These are phyloP conservation scores for Prototheca stagnorum DNA, from an alignment of 163 green algal genomes.

Conservation along the genomic window DNA sequence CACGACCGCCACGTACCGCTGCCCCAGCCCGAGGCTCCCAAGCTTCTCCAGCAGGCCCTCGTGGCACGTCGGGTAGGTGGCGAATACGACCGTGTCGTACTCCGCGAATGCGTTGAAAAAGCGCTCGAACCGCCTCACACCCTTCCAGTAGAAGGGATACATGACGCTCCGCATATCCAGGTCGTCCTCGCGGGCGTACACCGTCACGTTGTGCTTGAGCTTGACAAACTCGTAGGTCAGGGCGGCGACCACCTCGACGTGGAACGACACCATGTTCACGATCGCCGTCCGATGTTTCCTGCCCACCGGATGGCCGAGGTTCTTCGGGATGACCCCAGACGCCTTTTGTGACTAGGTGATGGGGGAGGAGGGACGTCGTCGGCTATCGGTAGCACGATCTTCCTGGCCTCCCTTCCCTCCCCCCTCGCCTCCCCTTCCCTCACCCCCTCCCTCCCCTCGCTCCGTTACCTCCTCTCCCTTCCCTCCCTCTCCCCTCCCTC, in stretches of 20 bases:
- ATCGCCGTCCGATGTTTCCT: conserved; percentile 16
- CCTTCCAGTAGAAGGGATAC: conserved; percentile 9
- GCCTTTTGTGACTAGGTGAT: not conserved
- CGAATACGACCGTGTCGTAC: conserved; percentile 14
- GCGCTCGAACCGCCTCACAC: conserved; percentile 9
- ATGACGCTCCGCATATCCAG: conserved; percentile 11
- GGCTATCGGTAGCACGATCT: not conserved
- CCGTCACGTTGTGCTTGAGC: conserved; percentile 17
- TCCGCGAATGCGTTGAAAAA: conserved; percentile 19
- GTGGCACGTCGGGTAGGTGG: conserved; percentile 24
- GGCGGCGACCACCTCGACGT: conserved; percentile 8
- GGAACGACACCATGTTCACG: conserved; percentile 15
- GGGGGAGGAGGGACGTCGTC: not conserved
- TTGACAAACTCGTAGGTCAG: conserved; percentile 20
- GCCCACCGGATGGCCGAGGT: conserved; percentile 9
- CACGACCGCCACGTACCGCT: conserved; percentile 12
- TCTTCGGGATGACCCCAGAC: not conserved
- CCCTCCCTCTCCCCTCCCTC: no score
- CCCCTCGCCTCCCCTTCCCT: not conserved
- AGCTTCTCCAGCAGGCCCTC: conserved; percentile 1
- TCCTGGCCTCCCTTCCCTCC: not conserved
- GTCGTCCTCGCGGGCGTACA: conserved; percentile 10
- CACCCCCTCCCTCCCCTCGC: no score
- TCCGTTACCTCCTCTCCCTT: no score
- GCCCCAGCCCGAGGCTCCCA: not conserved